Percentiles rank a stretch among this genome's conserved stretches.
These are phyloP conservation scores for Mollisia scopiformis DNA, from an alignment of 2,329 filamentous ascomycete genomes.

Conservation along the genomic window DNA sequence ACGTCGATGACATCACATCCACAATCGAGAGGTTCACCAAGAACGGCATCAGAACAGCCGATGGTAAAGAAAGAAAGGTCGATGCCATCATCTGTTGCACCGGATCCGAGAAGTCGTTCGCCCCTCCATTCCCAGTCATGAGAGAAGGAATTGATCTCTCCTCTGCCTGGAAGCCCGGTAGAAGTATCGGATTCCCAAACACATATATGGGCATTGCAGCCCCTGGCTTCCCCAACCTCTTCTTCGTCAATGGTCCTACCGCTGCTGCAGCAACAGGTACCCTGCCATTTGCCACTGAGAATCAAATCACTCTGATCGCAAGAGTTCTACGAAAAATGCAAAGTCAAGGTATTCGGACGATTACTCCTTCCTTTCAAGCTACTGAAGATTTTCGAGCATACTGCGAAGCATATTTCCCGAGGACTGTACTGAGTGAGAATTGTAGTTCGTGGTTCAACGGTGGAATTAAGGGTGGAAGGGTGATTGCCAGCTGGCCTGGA, in stretches of 20 bases:
- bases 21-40: neutral
- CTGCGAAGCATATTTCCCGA: neutral
- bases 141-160: neutral
- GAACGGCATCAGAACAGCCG: neutral
- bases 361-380: neutral
- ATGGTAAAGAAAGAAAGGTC: neutral
- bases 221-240: neutral
- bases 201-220: neutral
- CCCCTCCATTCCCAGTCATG: neutral
- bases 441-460: neutral
- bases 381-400: neutral
- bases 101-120: neutral
- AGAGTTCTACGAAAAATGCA: neutral
- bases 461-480: neutral
- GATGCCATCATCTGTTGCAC: neutral
- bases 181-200: neutral
- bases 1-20: neutral
- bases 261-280: neutral
- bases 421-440: neutral
- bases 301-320: neutral
- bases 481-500: neutral
- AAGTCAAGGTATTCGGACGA: neutral
- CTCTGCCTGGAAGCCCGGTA: neutral
- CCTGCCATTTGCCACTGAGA: neutral
- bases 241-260: neutral